These are phyloP conservation scores for Gonapodya prolifera DNA, from an alignment of 192 early-diverging fungal genomes.

Conservation along the genomic window DNA sequence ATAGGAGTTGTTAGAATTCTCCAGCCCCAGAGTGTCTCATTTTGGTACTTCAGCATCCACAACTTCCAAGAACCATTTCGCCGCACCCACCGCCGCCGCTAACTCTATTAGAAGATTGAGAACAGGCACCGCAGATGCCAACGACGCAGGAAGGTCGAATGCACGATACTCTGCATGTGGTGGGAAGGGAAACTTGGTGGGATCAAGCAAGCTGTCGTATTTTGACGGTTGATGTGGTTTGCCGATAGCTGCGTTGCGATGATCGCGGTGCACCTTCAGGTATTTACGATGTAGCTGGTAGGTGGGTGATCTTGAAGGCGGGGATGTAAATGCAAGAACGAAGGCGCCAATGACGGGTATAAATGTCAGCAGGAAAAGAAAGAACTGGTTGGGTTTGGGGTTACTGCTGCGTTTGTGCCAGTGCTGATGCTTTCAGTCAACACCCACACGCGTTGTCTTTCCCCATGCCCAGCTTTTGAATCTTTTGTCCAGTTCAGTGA, in stretches of 20 bases:
- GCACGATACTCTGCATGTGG: background rate
- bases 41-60: background rate
- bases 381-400: background rate
- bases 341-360: background rate
- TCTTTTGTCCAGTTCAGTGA: background rate
- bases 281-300: background rate
- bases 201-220: background rate
- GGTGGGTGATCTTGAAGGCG: background rate
- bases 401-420: background rate
- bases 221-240: background rate
- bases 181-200: background rate
- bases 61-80: background rate
- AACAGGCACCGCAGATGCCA: background rate
- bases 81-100: background rate
- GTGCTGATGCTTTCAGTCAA: background rate
- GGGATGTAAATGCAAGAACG: background rate
- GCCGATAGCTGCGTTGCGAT: background rate
- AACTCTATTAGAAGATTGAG: background rate
- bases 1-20: no score
- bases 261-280: background rate
- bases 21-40: no score
- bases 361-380: background rate
- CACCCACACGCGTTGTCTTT: background rate
- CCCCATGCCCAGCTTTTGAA: background rate
- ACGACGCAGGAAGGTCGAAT: background rate